phyloP scores from a whole-genome alignment of 2,329 filamentous ascomycete genomes.

The Beauveria sp. region DNA sequence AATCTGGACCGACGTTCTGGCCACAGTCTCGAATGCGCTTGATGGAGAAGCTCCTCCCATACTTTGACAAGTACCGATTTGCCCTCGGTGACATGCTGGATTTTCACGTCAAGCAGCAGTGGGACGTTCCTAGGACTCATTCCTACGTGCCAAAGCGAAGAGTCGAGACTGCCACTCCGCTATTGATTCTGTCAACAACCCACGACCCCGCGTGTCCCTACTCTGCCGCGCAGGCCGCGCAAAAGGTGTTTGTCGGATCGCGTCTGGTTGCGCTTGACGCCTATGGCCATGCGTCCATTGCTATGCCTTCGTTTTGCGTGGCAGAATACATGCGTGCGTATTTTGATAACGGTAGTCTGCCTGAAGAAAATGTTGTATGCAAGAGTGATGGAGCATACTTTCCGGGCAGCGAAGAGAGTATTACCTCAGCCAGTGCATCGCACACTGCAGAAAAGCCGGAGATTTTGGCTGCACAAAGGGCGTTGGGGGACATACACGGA shows the following conservation, averaged over 20 bases:
- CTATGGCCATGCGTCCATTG: slow-evolving; percentile 35
- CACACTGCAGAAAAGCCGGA: slow-evolving; percentile 9
- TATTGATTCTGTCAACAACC: slow-evolving; percentile 25
- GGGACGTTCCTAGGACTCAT: slow-evolving; percentile 23
- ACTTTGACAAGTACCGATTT: slow-evolving; percentile 26
- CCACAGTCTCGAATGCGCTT: slow-evolving; percentile 24
- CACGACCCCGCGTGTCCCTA: slow-evolving; percentile 44
- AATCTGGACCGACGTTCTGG: slow-evolving; percentile 21
- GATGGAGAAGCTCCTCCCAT: slow-evolving; percentile 26
- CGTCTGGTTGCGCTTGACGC: slow-evolving; percentile 32
- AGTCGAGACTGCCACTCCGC: slow-evolving; percentile 27
- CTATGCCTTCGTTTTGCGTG: slow-evolving; percentile 29
- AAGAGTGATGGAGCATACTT: slow-evolving; percentile 33
- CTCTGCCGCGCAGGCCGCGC: slow-evolving; percentile 29
- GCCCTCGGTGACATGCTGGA: slow-evolving; percentile 22
- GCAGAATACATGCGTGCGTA: slow-evolving; percentile 28
- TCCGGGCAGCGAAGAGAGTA: slow-evolving; percentile 18
- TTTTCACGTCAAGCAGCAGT: slow-evolving; percentile 23
- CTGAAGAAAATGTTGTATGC: slow-evolving; percentile 27
- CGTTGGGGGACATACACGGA: not conserved
- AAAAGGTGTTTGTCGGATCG: slow-evolving; percentile 28
- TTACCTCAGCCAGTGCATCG: too few relatives aligned
- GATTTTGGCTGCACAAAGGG: slow-evolving; percentile 11
- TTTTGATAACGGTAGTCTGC: slow-evolving; percentile 30
- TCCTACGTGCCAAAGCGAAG: slow-evolving; percentile 17